Evolutionary conservation across 495 filamentous ascomycete species (phyloP), one percentile per base, ranked within the genome.

Genomic region (Aspergillus steynii): DNA sequence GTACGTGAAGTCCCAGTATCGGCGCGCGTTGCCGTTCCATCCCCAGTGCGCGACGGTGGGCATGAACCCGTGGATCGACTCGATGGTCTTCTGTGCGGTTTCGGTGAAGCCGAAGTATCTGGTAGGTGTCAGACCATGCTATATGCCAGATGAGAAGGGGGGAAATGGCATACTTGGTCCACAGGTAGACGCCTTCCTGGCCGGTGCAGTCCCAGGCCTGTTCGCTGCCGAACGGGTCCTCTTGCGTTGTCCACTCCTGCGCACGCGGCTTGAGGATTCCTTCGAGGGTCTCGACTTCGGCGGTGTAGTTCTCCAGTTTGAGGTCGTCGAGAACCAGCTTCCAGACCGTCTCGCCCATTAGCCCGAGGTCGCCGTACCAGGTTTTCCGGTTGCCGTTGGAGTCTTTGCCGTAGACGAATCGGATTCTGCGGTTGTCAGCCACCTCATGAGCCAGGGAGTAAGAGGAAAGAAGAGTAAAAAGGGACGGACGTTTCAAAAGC

Each of bases 151-250:
- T 10, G 12, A 37, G 63, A 69, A 64, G 42, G 20, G 20, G 20
- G 20, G 20, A 20, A 20, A 68, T 64, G 62, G 82, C 82, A 56
- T 79, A 80, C 59, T 74, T 78, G 49, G 72, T 64, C 82, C 82
- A 85, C 61, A 79, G 80, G 61, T 81, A 85, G 0, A 83, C 80
- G 1, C 82, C 82, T 53, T 85, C 82, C 60, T 85, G 82, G 0
- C 80, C 82, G 0, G 82, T 85, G 4, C 74, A 82, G 59, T 84
- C 82, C 82, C 82, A 85, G 0, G 80, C 77, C 76, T 77, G 77
- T 64, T 84, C 82, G 58, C 80, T 82, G n/a, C 81, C 82, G 58
- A 76, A 85, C 0, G 82, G 82, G 3, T 77, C 77, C 28, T 65
- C 65, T 53, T 77, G 63, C 0, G 65, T 61, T 50, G 74, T 61